Evolutionary conservation across 73 alveolate genomes (phyloP).

Genomic region (Paramecium primaurelia): DNA sequence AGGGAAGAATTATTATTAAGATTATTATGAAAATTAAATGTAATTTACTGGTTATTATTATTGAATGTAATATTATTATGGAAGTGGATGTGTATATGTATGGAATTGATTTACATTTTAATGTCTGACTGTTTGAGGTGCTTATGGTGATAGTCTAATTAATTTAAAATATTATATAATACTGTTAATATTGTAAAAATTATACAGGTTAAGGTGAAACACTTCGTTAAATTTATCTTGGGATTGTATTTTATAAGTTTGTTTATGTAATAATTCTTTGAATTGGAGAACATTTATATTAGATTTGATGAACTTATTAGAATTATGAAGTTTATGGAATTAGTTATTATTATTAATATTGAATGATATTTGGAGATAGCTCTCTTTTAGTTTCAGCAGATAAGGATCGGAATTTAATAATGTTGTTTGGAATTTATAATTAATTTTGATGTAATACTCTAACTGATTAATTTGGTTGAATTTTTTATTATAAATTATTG

Average conservation of each 20-base stretch:
- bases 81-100: background rate
- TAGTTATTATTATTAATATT: background rate
- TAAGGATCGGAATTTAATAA: background rate
- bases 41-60: background rate
- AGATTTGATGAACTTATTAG: background rate
- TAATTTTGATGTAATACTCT: background rate
- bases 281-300: background rate
- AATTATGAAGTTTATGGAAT: background rate
- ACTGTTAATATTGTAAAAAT: background rate
- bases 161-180: background rate
- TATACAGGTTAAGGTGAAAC: background rate
- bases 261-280: background rate
- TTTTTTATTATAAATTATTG: background rate
- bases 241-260: background rate
- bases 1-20: background rate
- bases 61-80: background rate
- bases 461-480: background rate
- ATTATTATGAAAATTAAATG: background rate
- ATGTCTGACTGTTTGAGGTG: background rate
- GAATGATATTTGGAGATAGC: background rate
- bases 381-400: constrained; percentile 6
- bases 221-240: background rate
- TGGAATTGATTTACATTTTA: background rate
- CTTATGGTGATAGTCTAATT: background rate
- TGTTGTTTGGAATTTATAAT: background rate